Percentiles rank a stretch among this genome's conserved stretches.
Evolutionary conservation across 257 asterid genomes (phyloP).

Genomic region (Verbena officinalis): DNA sequence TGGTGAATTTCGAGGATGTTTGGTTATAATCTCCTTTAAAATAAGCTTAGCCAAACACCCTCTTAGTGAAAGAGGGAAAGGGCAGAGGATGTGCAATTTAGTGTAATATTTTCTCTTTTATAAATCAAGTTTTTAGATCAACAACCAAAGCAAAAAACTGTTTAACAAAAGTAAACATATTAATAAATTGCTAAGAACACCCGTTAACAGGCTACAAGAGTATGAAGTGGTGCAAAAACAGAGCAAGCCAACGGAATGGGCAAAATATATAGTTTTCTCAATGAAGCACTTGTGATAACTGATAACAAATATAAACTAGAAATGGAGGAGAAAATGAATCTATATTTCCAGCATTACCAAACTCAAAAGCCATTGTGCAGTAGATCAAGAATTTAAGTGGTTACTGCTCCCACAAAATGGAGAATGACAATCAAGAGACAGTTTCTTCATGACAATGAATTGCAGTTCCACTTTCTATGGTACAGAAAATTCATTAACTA

Average conservation of each 20-base stretch:
- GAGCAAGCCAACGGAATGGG: not conserved
- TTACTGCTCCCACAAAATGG: not conserved
- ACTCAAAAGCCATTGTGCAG: not conserved
- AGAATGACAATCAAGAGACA: too few relatives aligned
- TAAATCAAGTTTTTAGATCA: not conserved
- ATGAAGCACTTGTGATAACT: not conserved
- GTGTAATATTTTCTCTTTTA: not conserved
- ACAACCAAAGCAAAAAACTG: slow-evolving; percentile 1
- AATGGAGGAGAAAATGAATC: not conserved
- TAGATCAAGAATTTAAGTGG: not conserved
- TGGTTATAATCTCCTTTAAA: too few relatives aligned
- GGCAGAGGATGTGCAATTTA: not conserved
- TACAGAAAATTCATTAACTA: too few relatives aligned
- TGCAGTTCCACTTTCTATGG: too few relatives aligned
- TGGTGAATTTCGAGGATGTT: too few relatives aligned
- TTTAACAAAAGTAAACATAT: not conserved
- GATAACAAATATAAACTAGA: not conserved
- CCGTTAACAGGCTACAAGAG: not conserved
- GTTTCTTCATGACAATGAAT: too few relatives aligned
- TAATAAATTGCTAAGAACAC: slow-evolving; percentile 12
- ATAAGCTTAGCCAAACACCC: too few relatives aligned
- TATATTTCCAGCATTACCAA: not conserved
- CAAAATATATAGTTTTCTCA: not conserved
- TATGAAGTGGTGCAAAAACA: not conserved
- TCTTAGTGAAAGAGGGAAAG: not conserved